Base-by-base conservation (phyloP, 1,284 basidiomycete species). In the Leccinum griseonigrum region DNA sequence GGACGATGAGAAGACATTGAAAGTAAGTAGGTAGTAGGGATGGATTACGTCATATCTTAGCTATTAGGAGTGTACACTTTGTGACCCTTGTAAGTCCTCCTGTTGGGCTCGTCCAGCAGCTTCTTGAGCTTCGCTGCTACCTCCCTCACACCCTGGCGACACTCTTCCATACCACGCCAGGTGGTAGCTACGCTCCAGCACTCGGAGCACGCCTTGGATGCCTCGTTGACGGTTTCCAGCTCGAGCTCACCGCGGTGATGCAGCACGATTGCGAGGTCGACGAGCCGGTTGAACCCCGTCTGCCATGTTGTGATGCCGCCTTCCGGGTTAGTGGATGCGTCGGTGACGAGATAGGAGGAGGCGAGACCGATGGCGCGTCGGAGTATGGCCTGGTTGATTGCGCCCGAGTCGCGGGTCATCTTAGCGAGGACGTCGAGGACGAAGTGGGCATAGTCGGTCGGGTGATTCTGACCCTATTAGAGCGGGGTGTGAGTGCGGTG, bases 161-260 rank as follows among this genome's bases (percentile, higher is more conserved):
- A 84, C 29, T 83, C 83, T 52, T 85, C 83, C 63, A 91, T 74
- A 18, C 85, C 86, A 34, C 82, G 77, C 86, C 87, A 92, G 16
- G 83, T 83, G 0, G 83, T 84, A 0, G 86, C 83, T 4, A 85
- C 83, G 16, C 80, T 85, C 91, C 91, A 92, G 73, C 90, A 91
- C 71, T 92, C 91, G 3, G 90, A 90, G 70, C 90, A 92, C 7
- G 91, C 88, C 67, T 83, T 85, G 61, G 87, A 87, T 3, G 88
- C 88, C 48, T 80, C 83, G 68, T 85, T 86, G 51, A 92, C 74
- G 3, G 91, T 92, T 64, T 87, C 87, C 22, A 87, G 77, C 67
- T 91, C 86, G 55, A 92, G 80, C 67, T 89, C 85, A 40, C 79
- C 78, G 55, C 83, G 79, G 22, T 76, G 73, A 69, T 92, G 88